phyloP scores from a whole-genome alignment of 2,329 filamentous ascomycete genomes.

The Pestalotiopsis sp. region DNA sequence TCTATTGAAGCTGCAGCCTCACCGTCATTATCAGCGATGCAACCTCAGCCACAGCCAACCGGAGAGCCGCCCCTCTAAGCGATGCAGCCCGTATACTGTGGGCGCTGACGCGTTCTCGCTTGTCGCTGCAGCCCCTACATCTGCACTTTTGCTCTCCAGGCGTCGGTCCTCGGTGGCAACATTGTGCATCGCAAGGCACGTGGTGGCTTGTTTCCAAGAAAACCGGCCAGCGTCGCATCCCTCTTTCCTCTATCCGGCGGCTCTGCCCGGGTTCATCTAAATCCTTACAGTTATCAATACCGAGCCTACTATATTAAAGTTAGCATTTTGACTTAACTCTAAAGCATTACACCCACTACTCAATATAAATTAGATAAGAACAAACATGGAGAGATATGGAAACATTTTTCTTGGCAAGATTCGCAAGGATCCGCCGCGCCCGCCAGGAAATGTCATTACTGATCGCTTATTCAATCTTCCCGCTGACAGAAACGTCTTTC shows the following conservation, averaged over 20 bases:
- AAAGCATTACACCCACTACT: background rate
- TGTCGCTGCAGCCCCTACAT: background rate
- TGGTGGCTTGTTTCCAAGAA: background rate
- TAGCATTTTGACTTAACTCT: background rate
- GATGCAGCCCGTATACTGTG: background rate
- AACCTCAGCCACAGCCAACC: background rate
- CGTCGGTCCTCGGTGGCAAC: background rate
- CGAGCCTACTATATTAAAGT: background rate
- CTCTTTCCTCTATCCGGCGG: background rate
- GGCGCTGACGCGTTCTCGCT: background rate
- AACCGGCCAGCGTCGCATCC: background rate
- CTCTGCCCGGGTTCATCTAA: background rate
- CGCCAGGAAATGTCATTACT: background rate
- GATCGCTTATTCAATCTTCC: background rate
- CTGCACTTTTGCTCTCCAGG: background rate
- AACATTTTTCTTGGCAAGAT: no score
- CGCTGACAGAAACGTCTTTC: background rate
- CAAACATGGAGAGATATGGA: no score
- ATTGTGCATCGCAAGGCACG: background rate
- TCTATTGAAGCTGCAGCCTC: background rate
- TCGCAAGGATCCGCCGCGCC: no score
- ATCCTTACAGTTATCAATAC: background rate
- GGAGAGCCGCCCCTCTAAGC: background rate
- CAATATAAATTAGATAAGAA: no score
- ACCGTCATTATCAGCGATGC: background rate